phyloP scores from a whole-genome alignment of 2,329 filamentous ascomycete genomes.

The Sarocladiaceae sp. region DNA sequence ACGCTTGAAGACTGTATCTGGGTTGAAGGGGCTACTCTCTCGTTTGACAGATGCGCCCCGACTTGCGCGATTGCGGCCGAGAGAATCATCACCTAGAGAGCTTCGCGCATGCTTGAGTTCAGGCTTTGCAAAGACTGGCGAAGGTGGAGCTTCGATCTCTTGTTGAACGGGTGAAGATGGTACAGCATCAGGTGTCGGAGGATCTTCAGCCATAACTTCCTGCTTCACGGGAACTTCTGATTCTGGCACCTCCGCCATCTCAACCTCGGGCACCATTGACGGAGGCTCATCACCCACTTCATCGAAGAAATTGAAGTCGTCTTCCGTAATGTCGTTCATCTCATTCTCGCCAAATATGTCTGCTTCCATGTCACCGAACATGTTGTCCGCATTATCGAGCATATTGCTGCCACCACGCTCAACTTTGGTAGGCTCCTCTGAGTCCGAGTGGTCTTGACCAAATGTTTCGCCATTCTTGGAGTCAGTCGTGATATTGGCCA shows the following conservation, averaged over 20 bases:
- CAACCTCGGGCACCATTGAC: constrained; percentile 18
- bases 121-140: constrained; percentile 50
- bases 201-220: background rate
- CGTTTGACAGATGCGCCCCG: constrained; percentile 37
- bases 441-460: constrained; percentile 20
- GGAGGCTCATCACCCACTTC: constrained; percentile 28
- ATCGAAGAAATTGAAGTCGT: constrained; percentile 82
- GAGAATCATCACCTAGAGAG: constrained; percentile 39
- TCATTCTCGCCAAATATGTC: constrained; percentile 70
- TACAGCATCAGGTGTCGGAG: background rate
- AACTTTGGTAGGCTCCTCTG: constrained; percentile 35
- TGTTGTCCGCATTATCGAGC: constrained; percentile 48
- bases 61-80: constrained; percentile 24
- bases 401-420: constrained; percentile 38
- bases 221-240: background rate
- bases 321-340: constrained; percentile 73
- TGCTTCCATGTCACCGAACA: constrained; percentile 62
- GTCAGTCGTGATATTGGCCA: constrained; percentile 17
- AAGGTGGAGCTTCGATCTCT: constrained; percentile 8
- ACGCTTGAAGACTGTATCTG: constrained; percentile 55
- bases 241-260: constrained; percentile 25
- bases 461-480: constrained; percentile 9
- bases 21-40: constrained; percentile 53
- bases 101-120: constrained; percentile 56
- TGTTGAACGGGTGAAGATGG: background rate